phyloP scores from a whole-genome alignment of 2,329 filamentous ascomycete genomes.

The Byssothecium circinans region DNA sequence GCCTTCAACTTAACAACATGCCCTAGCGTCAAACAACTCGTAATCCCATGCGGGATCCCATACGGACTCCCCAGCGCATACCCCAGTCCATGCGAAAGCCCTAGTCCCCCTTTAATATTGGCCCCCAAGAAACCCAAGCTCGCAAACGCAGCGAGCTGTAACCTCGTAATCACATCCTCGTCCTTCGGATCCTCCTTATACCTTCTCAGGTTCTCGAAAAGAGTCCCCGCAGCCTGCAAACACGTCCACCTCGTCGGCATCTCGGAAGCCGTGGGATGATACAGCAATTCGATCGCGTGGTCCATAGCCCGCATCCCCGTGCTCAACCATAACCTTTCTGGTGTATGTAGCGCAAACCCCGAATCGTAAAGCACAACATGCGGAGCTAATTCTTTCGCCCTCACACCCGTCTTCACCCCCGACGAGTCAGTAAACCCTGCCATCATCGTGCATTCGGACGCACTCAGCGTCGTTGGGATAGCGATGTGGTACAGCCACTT shows the following conservation, averaged over 20 bases:
- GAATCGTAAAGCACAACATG: conserved; percentile 58
- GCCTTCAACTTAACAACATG: conserved; percentile 59
- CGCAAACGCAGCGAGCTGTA: conserved; percentile 57
- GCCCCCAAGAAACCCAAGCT: conserved; percentile 54
- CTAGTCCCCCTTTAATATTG: conserved; percentile 55
- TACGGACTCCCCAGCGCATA: conserved; percentile 60
- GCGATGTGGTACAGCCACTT: conserved; percentile 43
- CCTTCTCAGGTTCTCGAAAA: conserved; percentile 53
- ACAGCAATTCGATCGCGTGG: conserved; percentile 58
- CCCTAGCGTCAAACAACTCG: conserved; percentile 57
- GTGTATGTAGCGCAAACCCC: conserved; percentile 55
- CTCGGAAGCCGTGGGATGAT: conserved; percentile 56
- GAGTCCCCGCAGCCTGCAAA: conserved; percentile 48
- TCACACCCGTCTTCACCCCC: conserved; percentile 55
- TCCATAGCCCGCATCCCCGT: conserved; percentile 59
- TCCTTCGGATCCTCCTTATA: conserved; percentile 51
- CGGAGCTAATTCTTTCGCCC: conserved; percentile 47
- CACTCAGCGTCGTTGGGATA: conserved; percentile 48
- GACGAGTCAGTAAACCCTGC: conserved; percentile 55
- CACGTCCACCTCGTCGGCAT: conserved; percentile 53
- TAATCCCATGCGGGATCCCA: conserved; percentile 59
- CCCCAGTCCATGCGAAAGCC: conserved; percentile 51
- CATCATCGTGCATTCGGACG: conserved; percentile 57
- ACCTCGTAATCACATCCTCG: conserved; percentile 52
- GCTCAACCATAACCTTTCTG: conserved; percentile 52